Conservation (phyloP, 1,284 basidiomycete species). For the Grifola frondosa region DNA sequence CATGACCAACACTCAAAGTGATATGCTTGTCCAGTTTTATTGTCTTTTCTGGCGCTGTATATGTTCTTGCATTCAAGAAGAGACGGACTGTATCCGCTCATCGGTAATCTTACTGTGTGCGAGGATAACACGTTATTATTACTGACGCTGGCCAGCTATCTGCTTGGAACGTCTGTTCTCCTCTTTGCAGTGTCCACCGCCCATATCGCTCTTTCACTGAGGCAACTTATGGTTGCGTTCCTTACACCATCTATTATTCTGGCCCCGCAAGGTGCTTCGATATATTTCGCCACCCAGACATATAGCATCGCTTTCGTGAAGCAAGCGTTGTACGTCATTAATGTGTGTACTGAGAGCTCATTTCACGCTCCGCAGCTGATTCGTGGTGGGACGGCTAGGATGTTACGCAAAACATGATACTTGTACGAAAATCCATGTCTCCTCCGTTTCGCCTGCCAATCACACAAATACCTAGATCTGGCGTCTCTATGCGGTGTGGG, state of each 20-base stretch:
- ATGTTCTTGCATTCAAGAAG: conserved; percentile 5
- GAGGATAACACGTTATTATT: not conserved
- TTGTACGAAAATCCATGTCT: too few species aligned
- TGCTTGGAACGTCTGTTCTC: not conserved
- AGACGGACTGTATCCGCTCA: not conserved
- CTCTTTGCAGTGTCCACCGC: conserved; percentile 4
- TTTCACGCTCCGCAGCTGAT: too few species aligned
- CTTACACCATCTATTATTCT: conserved; percentile 1
- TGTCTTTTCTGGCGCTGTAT: conserved; percentile 3
- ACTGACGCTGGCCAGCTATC: not conserved
- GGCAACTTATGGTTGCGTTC: conserved; percentile 6
- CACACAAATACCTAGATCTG: too few species aligned
- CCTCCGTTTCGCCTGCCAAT: too few species aligned
- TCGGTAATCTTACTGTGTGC: too few species aligned
- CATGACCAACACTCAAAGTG: too few species aligned
- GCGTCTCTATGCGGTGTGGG: conserved; percentile 3
- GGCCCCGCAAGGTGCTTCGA: not conserved
- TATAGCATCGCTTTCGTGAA: conserved; percentile 1
- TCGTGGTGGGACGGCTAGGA: too few species aligned
- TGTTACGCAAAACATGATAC: too few species aligned
- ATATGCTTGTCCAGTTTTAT: conserved; percentile 2
- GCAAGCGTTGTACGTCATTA: conserved; percentile 4
- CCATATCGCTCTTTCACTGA: conserved; percentile 6
- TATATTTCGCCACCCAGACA: conserved; percentile 8
- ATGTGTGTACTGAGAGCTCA: too few species aligned